Base-by-base conservation (phyloP, 768 basidiomycete species). In the Lactifluus volemus region DNA sequence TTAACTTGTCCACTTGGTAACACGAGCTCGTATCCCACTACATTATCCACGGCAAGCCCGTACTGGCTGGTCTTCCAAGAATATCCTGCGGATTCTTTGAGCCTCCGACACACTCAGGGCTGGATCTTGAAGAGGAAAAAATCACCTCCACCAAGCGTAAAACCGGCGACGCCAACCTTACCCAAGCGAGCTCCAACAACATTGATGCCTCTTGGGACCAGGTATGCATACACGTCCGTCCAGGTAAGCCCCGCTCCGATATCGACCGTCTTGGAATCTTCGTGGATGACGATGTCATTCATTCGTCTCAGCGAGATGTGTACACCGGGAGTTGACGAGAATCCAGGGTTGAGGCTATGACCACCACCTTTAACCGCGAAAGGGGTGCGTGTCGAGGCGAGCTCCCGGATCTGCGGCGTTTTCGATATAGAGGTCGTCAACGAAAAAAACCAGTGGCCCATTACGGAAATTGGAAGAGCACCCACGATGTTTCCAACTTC, bases 251-350 rank as follows among this genome's bases (percentile, higher is more conserved):
- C 68, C 15, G 68, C 54, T 5, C 66, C 63, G 19, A 67, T 49
- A 3, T 60, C 59, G 9, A 61, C 65, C 5, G 64, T 61, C 11
- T 30, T 12, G 2, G 39, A 48, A 4, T 52, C 47, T 14, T 44
- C 47, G 38, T 55, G 36, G 30, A 65, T 55, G 21, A 54, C 41
- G 29, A 63, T 59, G 0, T 56, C 44, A 11, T 50, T 63, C 49
- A 69, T 67, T 8, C 56, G 39, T 17, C 60, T 3, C 66, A 69
- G 59, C 1, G 66, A 55, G 15, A 69, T 67, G 7, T 68, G 67
- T 30, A 69, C 63, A 30, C 68, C 68, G 0, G 53, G 29, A 3
- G 68, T 69, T 15, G 68, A 69, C 44, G 66, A 69, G 56, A 69
- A 69, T 5, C 64, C 68, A 10, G 41, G 63, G 25, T 67, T 67